Evolutionary conservation across 306 rosid species (phyloP), one percentile per base, ranked within the genome.

Genomic region (Prunus kanzakura): DNA sequence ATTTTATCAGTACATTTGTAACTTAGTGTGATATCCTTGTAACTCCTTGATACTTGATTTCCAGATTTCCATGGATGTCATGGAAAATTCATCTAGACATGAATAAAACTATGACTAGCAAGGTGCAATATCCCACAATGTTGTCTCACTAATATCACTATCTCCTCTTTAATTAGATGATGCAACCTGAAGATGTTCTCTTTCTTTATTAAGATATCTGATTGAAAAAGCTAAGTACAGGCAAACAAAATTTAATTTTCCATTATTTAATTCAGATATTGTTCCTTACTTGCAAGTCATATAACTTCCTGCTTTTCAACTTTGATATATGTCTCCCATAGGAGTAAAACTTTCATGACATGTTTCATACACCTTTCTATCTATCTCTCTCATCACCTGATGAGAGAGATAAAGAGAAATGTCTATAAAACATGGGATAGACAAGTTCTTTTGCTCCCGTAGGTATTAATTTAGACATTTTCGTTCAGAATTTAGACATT

Each of bases 1-100:
- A 80, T 56, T 79, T 77, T 77, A 75, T 77, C 71, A 71, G 69
- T 63, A 68, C 77, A 61, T 69, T 63, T 80, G 80, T 83, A 81
- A 76, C 81, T 83, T 75, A 86, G 41, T 81, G 75, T 83, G 79
- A 84, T 38, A 38, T 76, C 75, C 57, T 49, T 77, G 81, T 80
- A 55, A 64, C 64, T 71, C 61, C 64, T 73, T 73, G 75, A 73
- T 74, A 43, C 78, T 30, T 46, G 45, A 80, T 57, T 49, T 30
- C 27, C 20, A 70, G 64, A 72, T 49, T 73, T 62, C 69, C 54
- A 80, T 69, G 76, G 65, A 80, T 63, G 67, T 57, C 43, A 25
- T 80, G 56, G 74, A 14, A 41, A 47, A 46, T 69, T 58, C 38
- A 61, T 73, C 69, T 30, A 50, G 46, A 77, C 66, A 67, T 57